Conservation (phyloP, 2,329 filamentous ascomycete species). For the Coniochaeta hoffmannii region DNA sequence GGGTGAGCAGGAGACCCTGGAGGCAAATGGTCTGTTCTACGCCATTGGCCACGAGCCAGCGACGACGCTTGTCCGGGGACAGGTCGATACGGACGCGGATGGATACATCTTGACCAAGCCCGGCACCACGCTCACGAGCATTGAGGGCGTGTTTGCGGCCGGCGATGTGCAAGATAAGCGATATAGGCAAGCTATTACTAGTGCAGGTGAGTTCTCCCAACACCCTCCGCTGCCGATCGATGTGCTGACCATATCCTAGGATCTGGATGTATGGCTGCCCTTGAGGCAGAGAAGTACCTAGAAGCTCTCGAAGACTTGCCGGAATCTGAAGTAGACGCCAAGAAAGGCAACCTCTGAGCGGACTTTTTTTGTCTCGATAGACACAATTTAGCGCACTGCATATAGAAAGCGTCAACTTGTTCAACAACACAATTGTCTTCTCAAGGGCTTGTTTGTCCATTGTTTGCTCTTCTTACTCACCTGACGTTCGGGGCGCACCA, state of each 20-base stretch:
- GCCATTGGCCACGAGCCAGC: constrained; percentile 96
- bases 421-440: not conserved
- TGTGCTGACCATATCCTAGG: constrained; percentile 39
- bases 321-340: constrained; percentile 19
- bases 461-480: no score
- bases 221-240: not conserved
- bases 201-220: constrained; percentile 62
- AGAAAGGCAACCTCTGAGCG: constrained; percentile 17
- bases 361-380: not conserved
- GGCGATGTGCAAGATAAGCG: constrained; percentile 98
- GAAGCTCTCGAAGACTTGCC: constrained; percentile 60
- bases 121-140: constrained; percentile 78
- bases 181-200: constrained; percentile 96
- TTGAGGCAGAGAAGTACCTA: constrained; percentile 93
- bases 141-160: constrained; percentile 90
- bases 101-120: constrained; percentile 87
- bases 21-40: constrained; percentile 92
- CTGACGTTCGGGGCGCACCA: not conserved
- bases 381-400: not conserved
- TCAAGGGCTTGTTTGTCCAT: not conserved
- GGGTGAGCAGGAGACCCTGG: constrained; percentile 72
- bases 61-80: constrained; percentile 80
- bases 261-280: constrained; percentile 87
- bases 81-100: constrained; percentile 81
- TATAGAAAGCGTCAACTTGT: not conserved